phyloP scores from a whole-genome alignment of 1,139 yeast genomes.

The Yamadazyma epiphylla region DNA sequence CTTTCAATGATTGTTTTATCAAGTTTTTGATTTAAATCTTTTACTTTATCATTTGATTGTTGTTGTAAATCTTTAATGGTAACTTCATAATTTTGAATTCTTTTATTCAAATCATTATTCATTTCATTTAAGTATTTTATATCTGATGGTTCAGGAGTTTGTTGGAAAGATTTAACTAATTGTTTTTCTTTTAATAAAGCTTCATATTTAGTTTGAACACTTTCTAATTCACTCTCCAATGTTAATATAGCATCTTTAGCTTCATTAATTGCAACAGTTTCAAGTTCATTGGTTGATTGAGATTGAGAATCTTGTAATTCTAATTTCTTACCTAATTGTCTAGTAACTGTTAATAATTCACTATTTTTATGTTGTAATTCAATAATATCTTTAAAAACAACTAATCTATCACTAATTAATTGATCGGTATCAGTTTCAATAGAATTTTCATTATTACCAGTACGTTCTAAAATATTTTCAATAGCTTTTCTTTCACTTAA shows the following conservation, averaged over 20 bases:
- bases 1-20: slow-evolving; percentile 21
- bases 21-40: slow-evolving; percentile 25
- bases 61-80: slow-evolving; percentile 27
- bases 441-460: slow-evolving; percentile 26
- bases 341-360: slow-evolving; percentile 60
- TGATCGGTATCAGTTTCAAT: slow-evolving; percentile 64
- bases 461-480: slow-evolving; percentile 38
- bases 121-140: slow-evolving; percentile 25
- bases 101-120: slow-evolving; percentile 24
- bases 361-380: slow-evolving; percentile 75
- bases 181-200: slow-evolving; percentile 65
- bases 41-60: slow-evolving; percentile 21
- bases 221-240: slow-evolving; percentile 59
- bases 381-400: slow-evolving; percentile 60
- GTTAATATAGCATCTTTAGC: slow-evolving; percentile 74
- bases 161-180: slow-evolving; percentile 45
- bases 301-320: slow-evolving; percentile 49
- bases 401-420: slow-evolving; percentile 68
- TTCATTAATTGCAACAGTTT: slow-evolving; percentile 61
- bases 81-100: slow-evolving; percentile 25
- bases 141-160: slow-evolving; percentile 10
- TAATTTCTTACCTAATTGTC: slow-evolving; percentile 66
- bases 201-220: slow-evolving; percentile 45
- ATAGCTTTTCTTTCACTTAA: slow-evolving; percentile 54
- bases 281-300: slow-evolving; percentile 39